phyloP scores from a whole-genome alignment of 805 yeast genomes.

The Naumovozyma dairenensis region DNA sequence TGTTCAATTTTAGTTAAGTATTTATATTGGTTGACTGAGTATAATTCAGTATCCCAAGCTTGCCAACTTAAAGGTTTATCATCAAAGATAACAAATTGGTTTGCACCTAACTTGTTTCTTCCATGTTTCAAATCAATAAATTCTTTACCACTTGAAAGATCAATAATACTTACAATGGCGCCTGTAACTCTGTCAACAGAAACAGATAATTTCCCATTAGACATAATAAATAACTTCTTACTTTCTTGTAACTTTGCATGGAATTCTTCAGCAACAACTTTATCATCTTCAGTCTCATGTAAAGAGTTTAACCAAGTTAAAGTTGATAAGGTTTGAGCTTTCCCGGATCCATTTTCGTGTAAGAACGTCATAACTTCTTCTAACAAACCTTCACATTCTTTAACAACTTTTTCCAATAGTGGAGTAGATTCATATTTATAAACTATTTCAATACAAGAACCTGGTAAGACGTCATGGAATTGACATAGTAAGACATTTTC shows the following conservation, averaged over 20 bases:
- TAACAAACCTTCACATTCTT: conserved; percentile 43
- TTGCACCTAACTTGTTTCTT: conserved; percentile 55
- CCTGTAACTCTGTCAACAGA: conserved; percentile 47
- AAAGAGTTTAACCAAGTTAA: conserved; percentile 44
- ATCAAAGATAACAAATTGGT: conserved; percentile 72
- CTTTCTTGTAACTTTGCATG: conserved; percentile 12
- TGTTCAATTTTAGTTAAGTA: conserved; percentile 33
- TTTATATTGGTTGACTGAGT: conserved; percentile 62
- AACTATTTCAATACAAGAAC: conserved; percentile 89
- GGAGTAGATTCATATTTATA: conserved; percentile 82
- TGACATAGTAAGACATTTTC: conserved; percentile 83
- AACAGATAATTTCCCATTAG: conserved; percentile 55
- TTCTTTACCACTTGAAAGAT: conserved; percentile 49
- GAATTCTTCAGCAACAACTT: conserved; percentile 23
- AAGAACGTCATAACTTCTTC: conserved; percentile 40
- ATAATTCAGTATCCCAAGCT: conserved; percentile 97
- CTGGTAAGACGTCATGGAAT: conserved; percentile 97
- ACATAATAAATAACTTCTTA: conserved; percentile 38
- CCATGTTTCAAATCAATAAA: conserved; percentile 51
- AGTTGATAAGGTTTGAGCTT: conserved; percentile 38
- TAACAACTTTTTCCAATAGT: conserved; percentile 51
- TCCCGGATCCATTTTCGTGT: conserved; percentile 14
- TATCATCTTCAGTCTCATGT: conserved; percentile 4
- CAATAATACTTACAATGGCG: conserved; percentile 53
- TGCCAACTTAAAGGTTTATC: conserved; percentile 88